Conservation (phyloP, 305 asterid genomes). For the Solanum hybrid region DNA sequence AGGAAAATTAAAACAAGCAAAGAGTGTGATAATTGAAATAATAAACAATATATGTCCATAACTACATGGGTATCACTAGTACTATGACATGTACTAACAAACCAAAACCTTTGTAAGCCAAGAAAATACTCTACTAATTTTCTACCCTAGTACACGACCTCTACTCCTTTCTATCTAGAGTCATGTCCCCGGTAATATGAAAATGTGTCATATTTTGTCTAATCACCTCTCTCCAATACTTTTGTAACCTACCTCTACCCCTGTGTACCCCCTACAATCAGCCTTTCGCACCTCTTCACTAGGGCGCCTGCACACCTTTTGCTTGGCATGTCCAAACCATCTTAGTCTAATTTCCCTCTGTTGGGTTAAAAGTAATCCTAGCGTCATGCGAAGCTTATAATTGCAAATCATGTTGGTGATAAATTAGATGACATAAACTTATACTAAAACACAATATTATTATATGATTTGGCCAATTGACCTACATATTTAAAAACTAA, state of each 20-base stretch:
- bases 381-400: not conserved
- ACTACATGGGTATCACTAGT: not conserved
- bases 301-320: not conserved
- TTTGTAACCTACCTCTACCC: not conserved
- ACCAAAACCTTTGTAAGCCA: not conserved
- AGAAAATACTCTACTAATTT: not conserved
- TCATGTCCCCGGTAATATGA: not conserved
- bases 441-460: not conserved
- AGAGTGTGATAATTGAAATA: not conserved
- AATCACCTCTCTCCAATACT: not conserved
- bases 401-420: not conserved
- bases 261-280: not conserved
- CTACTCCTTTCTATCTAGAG: not conserved
- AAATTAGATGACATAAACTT: no score
- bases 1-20: not conserved
- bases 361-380: not conserved
- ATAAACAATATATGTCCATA: not conserved
- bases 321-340: not conserved
- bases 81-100: not conserved
- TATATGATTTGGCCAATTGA: not conserved
- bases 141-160: not conserved
- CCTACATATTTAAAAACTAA: not conserved
- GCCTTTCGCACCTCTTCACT: not conserved
- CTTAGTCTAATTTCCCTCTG: not conserved
- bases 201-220: not conserved